Evolutionary conservation across 2,329 filamentous ascomycete genomes (phyloP), one percentile per base, ranked within the genome.

Genomic region (Fusarium begoniae): DNA sequence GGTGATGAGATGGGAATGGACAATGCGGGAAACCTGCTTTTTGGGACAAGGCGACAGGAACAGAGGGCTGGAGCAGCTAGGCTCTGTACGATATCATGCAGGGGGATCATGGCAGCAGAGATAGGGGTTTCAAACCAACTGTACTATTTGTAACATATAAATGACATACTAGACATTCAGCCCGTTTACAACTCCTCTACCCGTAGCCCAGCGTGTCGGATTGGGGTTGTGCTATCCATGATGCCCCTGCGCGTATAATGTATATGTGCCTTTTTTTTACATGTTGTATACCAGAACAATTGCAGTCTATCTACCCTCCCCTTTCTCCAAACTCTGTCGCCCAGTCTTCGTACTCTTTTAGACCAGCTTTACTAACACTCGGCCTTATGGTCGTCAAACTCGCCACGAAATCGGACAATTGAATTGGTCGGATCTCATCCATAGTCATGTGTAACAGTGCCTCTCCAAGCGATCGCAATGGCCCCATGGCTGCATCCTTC

Each of bases 401-500:
- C 20, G 93, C 90, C 78, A 93, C 86, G 77, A 99, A 99, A 81
- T 99, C 96, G 44, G 87, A 81, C 63, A 97, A 89, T 60, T 89
- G 88, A 69, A 99, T 98, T 2, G 95, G 92, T 18, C 95, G 89
- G 75, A 99, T 98, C 76, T 98, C 91, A 70, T 99, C 96, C 89
- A 96, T 97, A 1, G 93, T 93, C 87, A 97, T 98, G 74, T 94
- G 91, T 40, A 99, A 87, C 37, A 99, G 85, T 45, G 93, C 94
- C 81, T 98, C 96, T 32, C 96, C 96, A 6, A 98, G 86, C 60
- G 94, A 96, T 38, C 96, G 90, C 18, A 99, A 85, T 2, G 96
- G 96, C 0, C 96, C 96, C 96, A 99, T 99, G 6, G 96, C 96
- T 14, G 96, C 96, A 80, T 99, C 96, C 83, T 99, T 99, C 13